These are phyloP conservation scores for Pleurotus ostreatus DNA, from an alignment of 768 basidiomycete genomes.

Conservation along the genomic window DNA sequence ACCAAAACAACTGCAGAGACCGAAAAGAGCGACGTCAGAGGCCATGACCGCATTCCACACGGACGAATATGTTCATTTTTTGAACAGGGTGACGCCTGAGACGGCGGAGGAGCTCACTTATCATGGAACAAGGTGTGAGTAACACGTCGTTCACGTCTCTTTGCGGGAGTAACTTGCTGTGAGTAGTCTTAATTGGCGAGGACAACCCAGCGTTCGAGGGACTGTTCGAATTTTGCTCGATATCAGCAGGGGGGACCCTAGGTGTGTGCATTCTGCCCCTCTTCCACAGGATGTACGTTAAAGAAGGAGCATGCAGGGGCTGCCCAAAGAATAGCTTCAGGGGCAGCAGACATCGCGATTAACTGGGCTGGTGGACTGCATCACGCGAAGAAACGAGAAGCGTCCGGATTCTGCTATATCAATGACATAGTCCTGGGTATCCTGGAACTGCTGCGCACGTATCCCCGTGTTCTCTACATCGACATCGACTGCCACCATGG, in stretches of 20 bases:
- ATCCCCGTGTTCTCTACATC: conserved; percentile 96
- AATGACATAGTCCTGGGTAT: conserved; percentile 97
- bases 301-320: not conserved
- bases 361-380: conserved; percentile 99
- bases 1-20: conserved; percentile 39
- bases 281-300: not conserved
- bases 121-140: conserved; percentile 80
- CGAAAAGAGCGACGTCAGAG: conserved; percentile 65
- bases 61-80: conserved; percentile 95
- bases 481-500: conserved; percentile 99
- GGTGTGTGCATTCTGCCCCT: conserved; percentile 46
- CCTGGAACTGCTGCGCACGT: conserved; percentile 88
- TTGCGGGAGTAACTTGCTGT: not conserved
- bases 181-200: conserved; percentile 64
- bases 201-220: conserved; percentile 99
- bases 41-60: conserved; percentile 95
- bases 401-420: conserved; percentile 93
- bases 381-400: conserved; percentile 99
- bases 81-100: conserved; percentile 86
- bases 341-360: conserved; percentile 97
- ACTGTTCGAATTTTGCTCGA: conserved; percentile 97
- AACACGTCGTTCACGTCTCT: not conserved
- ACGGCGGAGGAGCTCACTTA: conserved; percentile 83
- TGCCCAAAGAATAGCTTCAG: conserved; percentile 25
- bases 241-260: conserved; percentile 99